phyloP scores from a whole-genome alignment of 2,329 filamentous ascomycete species.

The Lecanicillium sp. region DNA sequence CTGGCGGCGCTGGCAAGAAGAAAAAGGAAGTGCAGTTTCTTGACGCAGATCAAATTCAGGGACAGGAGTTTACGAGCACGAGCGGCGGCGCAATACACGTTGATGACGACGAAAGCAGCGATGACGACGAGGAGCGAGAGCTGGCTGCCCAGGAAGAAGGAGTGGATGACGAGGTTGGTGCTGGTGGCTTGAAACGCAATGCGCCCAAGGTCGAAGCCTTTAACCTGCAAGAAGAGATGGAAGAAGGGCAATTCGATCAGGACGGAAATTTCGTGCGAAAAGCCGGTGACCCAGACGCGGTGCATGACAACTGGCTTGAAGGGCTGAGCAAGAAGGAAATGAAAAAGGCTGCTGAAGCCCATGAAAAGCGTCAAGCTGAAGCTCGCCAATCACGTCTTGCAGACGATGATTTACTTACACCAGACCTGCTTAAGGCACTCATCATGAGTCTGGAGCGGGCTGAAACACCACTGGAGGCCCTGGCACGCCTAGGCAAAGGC shows the following conservation, averaged over 20 bases:
- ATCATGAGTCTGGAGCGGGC: slow-evolving; percentile 67
- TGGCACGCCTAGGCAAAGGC: slow-evolving; percentile 68
- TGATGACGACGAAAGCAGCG: slow-evolving; percentile 46
- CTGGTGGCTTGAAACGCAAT: slow-evolving; percentile 83
- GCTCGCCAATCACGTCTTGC: slow-evolving; percentile 60
- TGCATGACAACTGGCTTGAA: slow-evolving; percentile 88
- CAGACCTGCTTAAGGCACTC: slow-evolving; percentile 64
- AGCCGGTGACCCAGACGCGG: slow-evolving; percentile 77
- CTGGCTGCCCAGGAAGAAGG: slow-evolving; percentile 64
- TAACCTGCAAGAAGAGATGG: slow-evolving; percentile 83
- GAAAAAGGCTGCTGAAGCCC: slow-evolving; percentile 75
- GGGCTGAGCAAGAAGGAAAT: slow-evolving; percentile 93
- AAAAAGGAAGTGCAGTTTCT: slow-evolving; percentile 55
- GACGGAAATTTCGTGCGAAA: slow-evolving; percentile 87
- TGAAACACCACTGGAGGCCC: slow-evolving; percentile 81
- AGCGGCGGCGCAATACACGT: slow-evolving; percentile 64
- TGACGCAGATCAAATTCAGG: slow-evolving; percentile 59
- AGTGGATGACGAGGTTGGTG: slow-evolving; percentile 81
- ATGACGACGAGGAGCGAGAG: slow-evolving; percentile 63
- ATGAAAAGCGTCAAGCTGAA: slow-evolving; percentile 76
- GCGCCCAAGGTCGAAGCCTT: slow-evolving; percentile 94
- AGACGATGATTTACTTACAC: slow-evolving; percentile 66
- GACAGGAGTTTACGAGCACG: slow-evolving; percentile 67
- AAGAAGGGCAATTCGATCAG: slow-evolving; percentile 89
- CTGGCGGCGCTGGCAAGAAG: slow-evolving; percentile 29